These are phyloP conservation scores for Lactarius psammicola DNA, from an alignment of 768 basidiomycete species.

Conservation along the genomic window DNA sequence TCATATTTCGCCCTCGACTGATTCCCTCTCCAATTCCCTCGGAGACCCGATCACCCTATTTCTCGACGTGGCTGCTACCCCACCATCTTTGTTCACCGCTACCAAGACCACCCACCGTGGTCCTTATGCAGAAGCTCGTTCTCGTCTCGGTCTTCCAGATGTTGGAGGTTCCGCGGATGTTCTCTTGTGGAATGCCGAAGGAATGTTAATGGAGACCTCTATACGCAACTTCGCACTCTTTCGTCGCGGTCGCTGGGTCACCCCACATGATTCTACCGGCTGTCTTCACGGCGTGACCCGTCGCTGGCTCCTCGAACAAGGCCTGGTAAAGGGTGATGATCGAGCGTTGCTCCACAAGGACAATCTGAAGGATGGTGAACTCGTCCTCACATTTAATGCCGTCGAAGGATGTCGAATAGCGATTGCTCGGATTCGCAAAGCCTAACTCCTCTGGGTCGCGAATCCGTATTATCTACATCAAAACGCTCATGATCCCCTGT, in stretches of 20 bases:
- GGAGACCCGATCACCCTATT: constrained; percentile 45
- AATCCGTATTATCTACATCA: background rate
- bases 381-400: constrained; percentile 69
- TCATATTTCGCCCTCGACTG: constrained; percentile 39
- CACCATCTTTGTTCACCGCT: constrained; percentile 54
- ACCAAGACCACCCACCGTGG: constrained; percentile 70
- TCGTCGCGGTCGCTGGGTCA: constrained; percentile 58
- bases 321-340: constrained; percentile 45
- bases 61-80: constrained; percentile 55
- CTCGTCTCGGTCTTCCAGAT: constrained; percentile 45
- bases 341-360: constrained; percentile 31
- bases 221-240: constrained; percentile 72
- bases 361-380: constrained; percentile 50
- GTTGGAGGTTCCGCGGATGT: constrained; percentile 46
- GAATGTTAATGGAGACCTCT: constrained; percentile 59
- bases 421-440: constrained; percentile 7
- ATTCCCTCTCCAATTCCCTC: constrained; percentile 29
- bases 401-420: constrained; percentile 66
- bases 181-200: constrained; percentile 55
- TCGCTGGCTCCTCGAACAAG: constrained; percentile 63
- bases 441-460: background rate
- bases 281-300: constrained; percentile 73
- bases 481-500: background rate
- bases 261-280: constrained; percentile 57
- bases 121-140: constrained; percentile 63